phyloP scores from a whole-genome alignment of 2,329 filamentous ascomycete genomes.

The Bipolaris gigantea region DNA sequence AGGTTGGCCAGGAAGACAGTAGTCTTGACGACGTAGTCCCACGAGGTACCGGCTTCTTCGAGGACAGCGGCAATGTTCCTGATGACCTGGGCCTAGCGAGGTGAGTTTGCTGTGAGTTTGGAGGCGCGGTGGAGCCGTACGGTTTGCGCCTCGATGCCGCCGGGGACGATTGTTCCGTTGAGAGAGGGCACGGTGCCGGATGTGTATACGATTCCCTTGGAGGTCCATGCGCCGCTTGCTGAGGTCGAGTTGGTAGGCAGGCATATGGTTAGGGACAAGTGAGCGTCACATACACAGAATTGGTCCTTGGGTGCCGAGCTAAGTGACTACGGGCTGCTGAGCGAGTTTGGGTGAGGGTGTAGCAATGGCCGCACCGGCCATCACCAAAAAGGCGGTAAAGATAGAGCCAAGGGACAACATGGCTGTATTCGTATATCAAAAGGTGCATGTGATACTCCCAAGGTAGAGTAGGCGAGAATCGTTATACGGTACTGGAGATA shows the following conservation, averaged over 20 bases:
- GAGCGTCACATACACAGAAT: slow-evolving; percentile 25
- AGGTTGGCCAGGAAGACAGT: slow-evolving; percentile 40
- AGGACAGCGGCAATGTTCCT: slow-evolving; percentile 38
- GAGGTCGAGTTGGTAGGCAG: not conserved
- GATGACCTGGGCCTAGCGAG: slow-evolving; percentile 35
- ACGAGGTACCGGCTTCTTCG: slow-evolving; percentile 38
- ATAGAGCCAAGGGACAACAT: slow-evolving; percentile 31
- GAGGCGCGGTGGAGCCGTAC: not conserved
- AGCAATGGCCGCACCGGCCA: slow-evolving; percentile 20
- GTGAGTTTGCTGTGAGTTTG: not conserved
- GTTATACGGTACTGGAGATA: not conserved
- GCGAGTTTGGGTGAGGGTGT: slow-evolving; percentile 26
- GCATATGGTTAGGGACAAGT: no score
- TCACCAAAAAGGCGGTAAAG: slow-evolving; percentile 21
- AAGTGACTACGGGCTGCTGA: slow-evolving; percentile 34
- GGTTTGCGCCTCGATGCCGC: slow-evolving; percentile 33
- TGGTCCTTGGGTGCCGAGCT: slow-evolving; percentile 36
- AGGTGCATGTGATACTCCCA: no score
- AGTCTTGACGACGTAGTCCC: slow-evolving; percentile 41
- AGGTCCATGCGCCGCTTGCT: slow-evolving; percentile 36
- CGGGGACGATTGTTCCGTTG: slow-evolving; percentile 32
- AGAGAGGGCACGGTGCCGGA: slow-evolving; percentile 35
- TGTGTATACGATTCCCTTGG: slow-evolving; percentile 38
- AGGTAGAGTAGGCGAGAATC: not conserved
- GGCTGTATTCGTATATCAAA: not conserved